Evolutionary conservation across 306 rosid species (phyloP).

Genomic region (Geum urbanum): DNA sequence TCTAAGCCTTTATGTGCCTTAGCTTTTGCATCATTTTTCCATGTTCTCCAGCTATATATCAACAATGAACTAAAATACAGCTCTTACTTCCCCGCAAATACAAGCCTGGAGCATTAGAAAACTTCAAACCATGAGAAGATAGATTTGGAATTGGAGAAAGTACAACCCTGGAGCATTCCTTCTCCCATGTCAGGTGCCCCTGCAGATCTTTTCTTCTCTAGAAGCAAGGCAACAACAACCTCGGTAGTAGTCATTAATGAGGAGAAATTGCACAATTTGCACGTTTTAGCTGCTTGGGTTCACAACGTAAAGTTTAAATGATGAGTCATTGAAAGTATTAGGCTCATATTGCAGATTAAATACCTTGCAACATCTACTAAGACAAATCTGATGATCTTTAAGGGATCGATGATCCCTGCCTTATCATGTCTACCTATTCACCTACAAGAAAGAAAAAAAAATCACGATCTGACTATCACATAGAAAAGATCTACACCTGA

Average conservation of each 20-base stretch:
- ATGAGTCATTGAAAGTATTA: background rate
- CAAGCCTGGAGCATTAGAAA: no score
- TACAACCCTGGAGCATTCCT: no score
- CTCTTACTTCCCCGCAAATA: no score
- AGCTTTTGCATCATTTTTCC: no score
- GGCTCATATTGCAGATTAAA: background rate
- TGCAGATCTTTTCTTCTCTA: no score
- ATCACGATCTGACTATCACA: background rate
- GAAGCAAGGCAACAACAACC: no score
- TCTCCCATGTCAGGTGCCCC: no score
- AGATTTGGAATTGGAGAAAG: no score
- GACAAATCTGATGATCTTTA: conserved; percentile 53
- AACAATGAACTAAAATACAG: no score
- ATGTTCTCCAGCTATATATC: no score
- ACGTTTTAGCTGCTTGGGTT: background rate
- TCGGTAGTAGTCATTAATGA: conserved; percentile 45
- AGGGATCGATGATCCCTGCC: conserved; percentile 52
- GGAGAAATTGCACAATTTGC: conserved; percentile 33
- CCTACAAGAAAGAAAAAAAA: conserved; percentile 22
- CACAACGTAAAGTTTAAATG: background rate
- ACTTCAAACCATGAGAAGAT: no score
- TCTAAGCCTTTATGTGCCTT: no score
- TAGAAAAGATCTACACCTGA: background rate
- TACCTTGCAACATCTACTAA: conserved; percentile 56
- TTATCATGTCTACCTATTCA: conserved; percentile 55